Conservation (phyloP, 1,139 yeast species). For the Suhomyces wounanorum region DNA sequence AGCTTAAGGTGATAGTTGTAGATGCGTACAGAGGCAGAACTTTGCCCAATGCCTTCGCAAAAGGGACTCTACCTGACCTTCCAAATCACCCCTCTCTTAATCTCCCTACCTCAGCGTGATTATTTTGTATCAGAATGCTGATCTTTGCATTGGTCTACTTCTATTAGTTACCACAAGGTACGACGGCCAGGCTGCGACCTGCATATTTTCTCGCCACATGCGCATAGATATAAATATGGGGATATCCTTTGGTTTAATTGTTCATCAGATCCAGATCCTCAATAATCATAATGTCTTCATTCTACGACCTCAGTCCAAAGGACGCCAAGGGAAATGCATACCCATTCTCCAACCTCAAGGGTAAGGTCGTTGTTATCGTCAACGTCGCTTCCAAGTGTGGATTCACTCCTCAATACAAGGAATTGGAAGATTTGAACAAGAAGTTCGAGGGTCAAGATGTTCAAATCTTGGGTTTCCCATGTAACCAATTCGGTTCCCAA, state of each 20-base stretch:
- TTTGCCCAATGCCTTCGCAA: background rate
- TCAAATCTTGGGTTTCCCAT: conserved; percentile 86
- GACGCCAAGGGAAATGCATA: conserved; percentile 33
- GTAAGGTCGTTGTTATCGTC: conserved; percentile 87
- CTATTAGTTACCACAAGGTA: background rate
- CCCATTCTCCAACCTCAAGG: conserved; percentile 70
- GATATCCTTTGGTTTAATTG: background rate
- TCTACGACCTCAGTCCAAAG: conserved; percentile 44
- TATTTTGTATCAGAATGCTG: background rate
- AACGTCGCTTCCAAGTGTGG: conserved; percentile 94
- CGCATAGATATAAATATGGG: conserved; percentile 1
- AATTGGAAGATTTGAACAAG: conserved; percentile 78
- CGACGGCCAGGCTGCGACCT: background rate
- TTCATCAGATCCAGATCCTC: background rate
- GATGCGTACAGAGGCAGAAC: no score
- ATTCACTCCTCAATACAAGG: conserved; percentile 79
- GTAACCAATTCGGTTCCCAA: conserved; percentile 64
- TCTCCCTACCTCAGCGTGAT: background rate
- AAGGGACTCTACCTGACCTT: background rate
- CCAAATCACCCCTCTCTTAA: background rate
- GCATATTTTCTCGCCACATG: background rate
- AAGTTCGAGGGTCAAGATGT: conserved; percentile 76
- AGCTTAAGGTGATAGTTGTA: no score
- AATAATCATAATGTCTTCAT: conserved; percentile 31
- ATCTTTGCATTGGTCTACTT: background rate